phyloP scores from a whole-genome alignment of 176 grass and related monocot species.

The Dendrocalamus sinicus region DNA sequence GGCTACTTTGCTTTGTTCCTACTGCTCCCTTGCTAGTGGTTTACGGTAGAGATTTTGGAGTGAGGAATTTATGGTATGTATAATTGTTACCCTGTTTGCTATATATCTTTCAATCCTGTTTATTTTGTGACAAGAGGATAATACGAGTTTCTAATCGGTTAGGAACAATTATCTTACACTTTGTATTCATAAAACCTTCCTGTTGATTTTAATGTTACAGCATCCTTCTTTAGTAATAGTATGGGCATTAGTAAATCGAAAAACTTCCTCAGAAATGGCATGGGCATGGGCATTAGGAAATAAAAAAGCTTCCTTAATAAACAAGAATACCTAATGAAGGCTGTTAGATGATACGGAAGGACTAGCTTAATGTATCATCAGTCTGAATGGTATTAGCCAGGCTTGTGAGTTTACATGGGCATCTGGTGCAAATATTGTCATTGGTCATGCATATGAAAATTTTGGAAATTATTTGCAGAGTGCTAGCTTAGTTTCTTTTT shows the following conservation, averaged over 20 bases:
- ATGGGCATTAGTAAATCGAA: background rate
- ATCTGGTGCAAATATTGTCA: background rate
- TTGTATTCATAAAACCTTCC: background rate
- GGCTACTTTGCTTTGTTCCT: background rate
- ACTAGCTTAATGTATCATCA: background rate
- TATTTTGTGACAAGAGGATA: background rate
- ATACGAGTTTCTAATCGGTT: background rate
- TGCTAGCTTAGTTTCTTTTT: conserved; percentile 10
- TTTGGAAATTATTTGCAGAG: background rate
- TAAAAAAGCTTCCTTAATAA: conserved; percentile 5
- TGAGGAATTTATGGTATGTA: background rate
- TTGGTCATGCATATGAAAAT: background rate
- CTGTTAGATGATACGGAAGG: background rate
- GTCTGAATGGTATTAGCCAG: conserved; percentile 17
- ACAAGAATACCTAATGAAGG: background rate
- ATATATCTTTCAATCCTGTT: background rate
- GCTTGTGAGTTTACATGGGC: background rate
- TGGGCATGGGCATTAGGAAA: background rate
- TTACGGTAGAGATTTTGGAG: background rate
- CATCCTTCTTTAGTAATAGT: conserved; percentile 2
- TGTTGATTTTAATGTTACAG: conserved; percentile 5
- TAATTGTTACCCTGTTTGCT: background rate
- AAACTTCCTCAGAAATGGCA: background rate
- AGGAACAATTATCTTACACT: background rate
- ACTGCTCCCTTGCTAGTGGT: background rate